Percentiles rank a stretch among this genome's conserved stretches.
Conservation (phyloP, 495 filamentous ascomycete genomes). For the Hypoxylon intermedium region DNA sequence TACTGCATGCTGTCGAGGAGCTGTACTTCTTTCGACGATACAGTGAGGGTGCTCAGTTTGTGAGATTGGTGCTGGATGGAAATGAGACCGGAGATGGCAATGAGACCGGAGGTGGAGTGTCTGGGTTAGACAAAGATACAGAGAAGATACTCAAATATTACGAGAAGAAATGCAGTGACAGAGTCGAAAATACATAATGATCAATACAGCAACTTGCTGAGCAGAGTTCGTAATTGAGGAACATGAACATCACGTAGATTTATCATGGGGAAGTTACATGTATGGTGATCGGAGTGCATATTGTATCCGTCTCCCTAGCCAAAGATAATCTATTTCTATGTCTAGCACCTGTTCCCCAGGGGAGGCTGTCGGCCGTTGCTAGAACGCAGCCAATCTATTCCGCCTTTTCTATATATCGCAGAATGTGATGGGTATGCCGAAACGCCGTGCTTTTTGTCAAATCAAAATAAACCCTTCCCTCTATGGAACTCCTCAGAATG, state of each 20-base stretch:
- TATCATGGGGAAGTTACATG: background rate
- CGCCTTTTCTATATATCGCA: slow-evolving; percentile 35
- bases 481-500: slow-evolving; percentile 33
- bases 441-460: slow-evolving; percentile 44
- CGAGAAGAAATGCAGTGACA: slow-evolving; percentile 43
- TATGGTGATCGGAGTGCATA: slow-evolving; percentile 20
- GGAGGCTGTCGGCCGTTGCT: background rate
- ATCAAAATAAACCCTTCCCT: slow-evolving; percentile 17
- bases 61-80: slow-evolving; percentile 40
- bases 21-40: slow-evolving; percentile 62
- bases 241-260: background rate
- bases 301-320: slow-evolving; percentile 17
- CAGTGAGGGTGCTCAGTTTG: slow-evolving; percentile 49
- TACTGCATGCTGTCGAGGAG: slow-evolving; percentile 64
- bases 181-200: background rate
- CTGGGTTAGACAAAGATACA: slow-evolving; percentile 48
- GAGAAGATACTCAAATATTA: slow-evolving; percentile 46
- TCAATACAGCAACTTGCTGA: background rate
- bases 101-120: background rate
- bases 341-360: slow-evolving; percentile 1
- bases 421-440: slow-evolving; percentile 37
- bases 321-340: slow-evolving; percentile 20
- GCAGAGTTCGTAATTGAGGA: background rate
- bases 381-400: slow-evolving; percentile 18
- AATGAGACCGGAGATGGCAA: slow-evolving; percentile 5